Conservation (phyloP, 371 early-diverging fungal species). For the Mucor saturninus region DNA sequence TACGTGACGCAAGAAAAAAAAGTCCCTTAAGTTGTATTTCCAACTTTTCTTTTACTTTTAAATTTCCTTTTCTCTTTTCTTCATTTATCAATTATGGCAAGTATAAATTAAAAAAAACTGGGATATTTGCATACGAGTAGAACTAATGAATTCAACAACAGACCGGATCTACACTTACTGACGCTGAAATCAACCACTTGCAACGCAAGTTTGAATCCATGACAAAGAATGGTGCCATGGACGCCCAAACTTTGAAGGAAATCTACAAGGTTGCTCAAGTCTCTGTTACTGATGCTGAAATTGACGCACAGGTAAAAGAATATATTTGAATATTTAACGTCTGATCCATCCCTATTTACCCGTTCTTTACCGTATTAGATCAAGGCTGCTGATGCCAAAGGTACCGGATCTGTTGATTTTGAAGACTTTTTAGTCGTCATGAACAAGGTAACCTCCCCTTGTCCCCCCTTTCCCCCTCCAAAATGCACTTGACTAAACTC, state of each 20-base stretch:
- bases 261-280: constrained; percentile 28
- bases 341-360: too few relatives aligned
- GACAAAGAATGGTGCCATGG: constrained; percentile 26
- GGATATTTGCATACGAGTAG: too few relatives aligned
- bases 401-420: constrained; percentile 20
- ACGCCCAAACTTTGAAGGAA: constrained; percentile 23
- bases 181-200: constrained; percentile 32
- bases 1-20: constrained; percentile 10
- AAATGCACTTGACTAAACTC: background rate
- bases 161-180: constrained; percentile 21
- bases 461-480: background rate
- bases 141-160: background rate
- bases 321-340: background rate
- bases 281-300: constrained; percentile 26
- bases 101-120: background rate
- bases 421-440: constrained; percentile 29
- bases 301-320: constrained; percentile 24
- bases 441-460: constrained; percentile 23
- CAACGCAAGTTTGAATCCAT: constrained; percentile 26
- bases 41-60: constrained; percentile 9
- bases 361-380: constrained; percentile 10
- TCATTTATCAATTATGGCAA: constrained; percentile 15
- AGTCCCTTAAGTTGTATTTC: constrained; percentile 12
- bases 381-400: constrained; percentile 25
- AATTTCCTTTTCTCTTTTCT: background rate